Percentiles rank a stretch among this genome's conserved stretches.
Evolutionary conservation across 768 basidiomycete genomes (phyloP).

Genomic region (Tubosaeta sp.): DNA sequence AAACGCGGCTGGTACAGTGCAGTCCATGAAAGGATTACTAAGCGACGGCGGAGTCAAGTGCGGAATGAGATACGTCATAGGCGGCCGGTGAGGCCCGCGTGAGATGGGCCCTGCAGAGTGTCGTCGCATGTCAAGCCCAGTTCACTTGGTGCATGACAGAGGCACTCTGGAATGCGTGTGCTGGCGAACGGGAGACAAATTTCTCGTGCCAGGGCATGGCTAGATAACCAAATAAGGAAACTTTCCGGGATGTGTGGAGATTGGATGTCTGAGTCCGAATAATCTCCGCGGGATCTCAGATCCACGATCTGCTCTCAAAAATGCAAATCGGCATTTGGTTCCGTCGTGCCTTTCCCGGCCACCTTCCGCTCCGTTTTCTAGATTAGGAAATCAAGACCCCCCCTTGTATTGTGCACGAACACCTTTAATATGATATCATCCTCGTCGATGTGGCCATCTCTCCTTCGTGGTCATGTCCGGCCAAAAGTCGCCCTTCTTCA

Average conservation of each 20-base stretch:
- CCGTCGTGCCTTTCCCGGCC: conserved; percentile 1
- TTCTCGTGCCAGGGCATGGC: too few species aligned
- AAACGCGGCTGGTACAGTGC: too few species aligned
- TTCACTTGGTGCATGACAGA: too few species aligned
- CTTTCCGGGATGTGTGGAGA: conserved; percentile 13
- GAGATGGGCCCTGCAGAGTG: too few species aligned
- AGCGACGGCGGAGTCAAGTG: not conserved
- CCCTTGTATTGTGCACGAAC: not conserved
- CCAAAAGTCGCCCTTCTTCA: conserved; percentile 16
- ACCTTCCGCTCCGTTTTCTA: not conserved
- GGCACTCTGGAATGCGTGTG: too few species aligned
- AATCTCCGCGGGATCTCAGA: conserved; percentile 27
- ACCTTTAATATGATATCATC: conserved; percentile 2
- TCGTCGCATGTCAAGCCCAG: not conserved
- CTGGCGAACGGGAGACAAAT: not conserved
- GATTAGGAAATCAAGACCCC: conserved; percentile 3
- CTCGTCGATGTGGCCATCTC: conserved; percentile 18
- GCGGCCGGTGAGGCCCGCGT: too few species aligned
- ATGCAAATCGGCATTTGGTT: conserved; percentile 19
- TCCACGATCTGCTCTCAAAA: conserved; percentile 16
- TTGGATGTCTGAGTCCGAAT: conserved; percentile 3
- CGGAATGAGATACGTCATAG: not conserved
- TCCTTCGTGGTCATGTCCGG: not conserved
- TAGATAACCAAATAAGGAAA: not conserved
- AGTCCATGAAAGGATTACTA: not conserved